These are phyloP conservation scores for Alternaria burnsii DNA, from an alignment of 2,329 filamentous ascomycete species.

Conservation along the genomic window DNA sequence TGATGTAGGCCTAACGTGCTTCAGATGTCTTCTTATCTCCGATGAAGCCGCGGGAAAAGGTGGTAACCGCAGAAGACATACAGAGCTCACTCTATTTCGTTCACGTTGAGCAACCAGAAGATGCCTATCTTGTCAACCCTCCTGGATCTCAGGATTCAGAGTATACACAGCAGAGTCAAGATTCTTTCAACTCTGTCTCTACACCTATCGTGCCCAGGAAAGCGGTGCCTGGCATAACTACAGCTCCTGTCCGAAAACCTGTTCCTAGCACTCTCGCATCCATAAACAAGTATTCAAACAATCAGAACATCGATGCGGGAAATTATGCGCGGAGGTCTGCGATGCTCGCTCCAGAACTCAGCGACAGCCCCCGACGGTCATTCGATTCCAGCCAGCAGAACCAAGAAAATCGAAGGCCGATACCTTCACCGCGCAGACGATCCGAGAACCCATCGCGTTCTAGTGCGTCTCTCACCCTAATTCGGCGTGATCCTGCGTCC, in stretches of 20 bases:
- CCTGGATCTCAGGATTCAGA: conserved; percentile 23
- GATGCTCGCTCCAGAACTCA: conserved; percentile 26
- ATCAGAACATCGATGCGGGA: conserved; percentile 40
- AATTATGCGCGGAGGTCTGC: conserved; percentile 25
- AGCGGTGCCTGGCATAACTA: conserved; percentile 28
- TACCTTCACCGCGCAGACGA: conserved; percentile 31
- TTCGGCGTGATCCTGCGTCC: conserved; percentile 59
- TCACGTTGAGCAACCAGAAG: conserved; percentile 74
- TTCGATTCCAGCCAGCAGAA: conserved; percentile 32
- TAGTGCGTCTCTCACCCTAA: conserved; percentile 55
- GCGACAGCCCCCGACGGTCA: conserved; percentile 32
- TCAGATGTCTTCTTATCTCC: conserved; percentile 91
- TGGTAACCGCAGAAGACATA: conserved; percentile 87
- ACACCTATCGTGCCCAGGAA: conserved; percentile 42
- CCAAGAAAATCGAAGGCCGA: conserved; percentile 32
- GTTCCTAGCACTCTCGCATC: conserved; percentile 39
- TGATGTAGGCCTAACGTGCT: conserved; percentile 24
- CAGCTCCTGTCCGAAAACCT: conserved; percentile 37
- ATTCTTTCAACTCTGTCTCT: conserved; percentile 19
- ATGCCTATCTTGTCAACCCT: conserved; percentile 48
- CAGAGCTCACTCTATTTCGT: conserved; percentile 90
- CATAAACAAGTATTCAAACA: conserved; percentile 34
- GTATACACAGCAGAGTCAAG: conserved; percentile 17
- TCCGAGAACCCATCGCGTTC: conserved; percentile 23
- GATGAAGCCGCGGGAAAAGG: conserved; percentile 86